Percentiles rank a stretch among this genome's conserved stretches.
phyloP scores from a whole-genome alignment of 148 eudicot genomes.

The Fagopyrum homotropicum region DNA sequence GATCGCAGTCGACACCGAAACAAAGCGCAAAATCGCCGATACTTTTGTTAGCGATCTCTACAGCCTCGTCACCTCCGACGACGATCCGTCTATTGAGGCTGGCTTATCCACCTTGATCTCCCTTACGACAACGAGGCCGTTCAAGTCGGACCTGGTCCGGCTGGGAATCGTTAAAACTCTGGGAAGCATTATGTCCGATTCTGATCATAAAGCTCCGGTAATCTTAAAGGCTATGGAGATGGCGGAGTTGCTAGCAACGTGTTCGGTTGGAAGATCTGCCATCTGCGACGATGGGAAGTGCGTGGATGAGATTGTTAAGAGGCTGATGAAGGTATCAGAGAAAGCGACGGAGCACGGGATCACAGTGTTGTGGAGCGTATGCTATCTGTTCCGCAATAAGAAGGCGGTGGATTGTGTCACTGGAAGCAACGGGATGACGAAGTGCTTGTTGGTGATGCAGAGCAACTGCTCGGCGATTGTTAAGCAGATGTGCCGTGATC shows the following conservation, averaged over 20 bases:
- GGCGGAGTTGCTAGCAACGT: constrained; percentile 40
- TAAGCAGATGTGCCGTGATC: constrained; percentile 57
- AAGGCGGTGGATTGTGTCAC: constrained; percentile 37
- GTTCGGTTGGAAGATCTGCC: constrained; percentile 52
- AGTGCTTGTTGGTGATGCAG: constrained; percentile 72
- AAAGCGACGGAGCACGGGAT: constrained; percentile 65
- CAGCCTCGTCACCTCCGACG: constrained; percentile 22
- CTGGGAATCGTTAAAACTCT: constrained; percentile 34
- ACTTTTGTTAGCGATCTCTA: constrained; percentile 29
- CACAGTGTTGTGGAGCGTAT: constrained; percentile 65
- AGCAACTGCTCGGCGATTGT: constrained; percentile 45
- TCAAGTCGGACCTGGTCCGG: constrained; percentile 39
- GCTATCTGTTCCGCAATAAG: constrained; percentile 45
- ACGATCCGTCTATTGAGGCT: constrained; percentile 30
- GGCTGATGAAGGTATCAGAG: constrained; percentile 54
- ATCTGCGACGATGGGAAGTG: constrained; percentile 38
- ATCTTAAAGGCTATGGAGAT: constrained; percentile 31
- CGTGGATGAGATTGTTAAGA: constrained; percentile 31
- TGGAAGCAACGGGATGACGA: constrained; percentile 45
- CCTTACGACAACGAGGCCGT: constrained; percentile 27
- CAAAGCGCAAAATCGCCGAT: constrained; percentile 32
- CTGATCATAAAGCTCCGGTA: constrained; percentile 6
- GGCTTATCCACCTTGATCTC: constrained; percentile 40
- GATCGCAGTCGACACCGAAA: constrained; percentile 28
- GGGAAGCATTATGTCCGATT: constrained; percentile 29